Evolutionary conservation across 768 basidiomycete species (phyloP).

Genomic region (Agaricus sinodeliciosus): DNA sequence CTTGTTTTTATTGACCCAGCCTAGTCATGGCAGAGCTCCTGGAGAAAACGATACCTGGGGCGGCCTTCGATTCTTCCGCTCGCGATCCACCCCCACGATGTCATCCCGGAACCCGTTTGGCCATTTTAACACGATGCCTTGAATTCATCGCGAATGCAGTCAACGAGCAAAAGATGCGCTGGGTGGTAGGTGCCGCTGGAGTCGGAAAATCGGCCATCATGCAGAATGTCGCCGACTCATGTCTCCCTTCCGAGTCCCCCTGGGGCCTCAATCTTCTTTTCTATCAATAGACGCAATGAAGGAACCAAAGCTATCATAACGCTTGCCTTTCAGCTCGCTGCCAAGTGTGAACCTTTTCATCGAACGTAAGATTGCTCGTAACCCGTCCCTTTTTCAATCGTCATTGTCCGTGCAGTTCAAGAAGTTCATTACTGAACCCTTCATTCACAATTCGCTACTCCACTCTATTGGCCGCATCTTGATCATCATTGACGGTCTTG

Average conservation of each 20-base stretch:
- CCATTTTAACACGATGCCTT: too few species aligned
- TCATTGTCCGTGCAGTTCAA: constrained; percentile 10
- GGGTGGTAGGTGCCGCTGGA: too few species aligned
- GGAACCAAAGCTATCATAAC: constrained; percentile 4
- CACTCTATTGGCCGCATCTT: too few species aligned
- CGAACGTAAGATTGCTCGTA: neutral
- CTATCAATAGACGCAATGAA: neutral
- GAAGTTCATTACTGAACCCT: constrained; percentile 10
- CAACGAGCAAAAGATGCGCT: too few species aligned
- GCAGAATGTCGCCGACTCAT: neutral
- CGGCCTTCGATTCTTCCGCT: too few species aligned
- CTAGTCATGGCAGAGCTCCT: too few species aligned
- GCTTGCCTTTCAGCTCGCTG: constrained; percentile 18
- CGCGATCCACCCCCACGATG: too few species aligned
- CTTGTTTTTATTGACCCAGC: too few species aligned
- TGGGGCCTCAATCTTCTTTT: neutral
- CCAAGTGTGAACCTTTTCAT: constrained; percentile 2
- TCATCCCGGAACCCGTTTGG: too few species aligned
- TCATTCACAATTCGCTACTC: neutral
- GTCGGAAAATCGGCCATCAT: neutral
- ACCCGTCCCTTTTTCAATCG: constrained; percentile 10
- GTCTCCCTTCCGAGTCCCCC: neutral
- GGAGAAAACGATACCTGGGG: too few species aligned
- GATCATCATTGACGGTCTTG: constrained; percentile 20
- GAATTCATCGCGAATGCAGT: too few species aligned